These are phyloP conservation scores for Alternaria tenuissima DNA, from an alignment of 2,329 filamentous ascomycete species.

Conservation along the genomic window DNA sequence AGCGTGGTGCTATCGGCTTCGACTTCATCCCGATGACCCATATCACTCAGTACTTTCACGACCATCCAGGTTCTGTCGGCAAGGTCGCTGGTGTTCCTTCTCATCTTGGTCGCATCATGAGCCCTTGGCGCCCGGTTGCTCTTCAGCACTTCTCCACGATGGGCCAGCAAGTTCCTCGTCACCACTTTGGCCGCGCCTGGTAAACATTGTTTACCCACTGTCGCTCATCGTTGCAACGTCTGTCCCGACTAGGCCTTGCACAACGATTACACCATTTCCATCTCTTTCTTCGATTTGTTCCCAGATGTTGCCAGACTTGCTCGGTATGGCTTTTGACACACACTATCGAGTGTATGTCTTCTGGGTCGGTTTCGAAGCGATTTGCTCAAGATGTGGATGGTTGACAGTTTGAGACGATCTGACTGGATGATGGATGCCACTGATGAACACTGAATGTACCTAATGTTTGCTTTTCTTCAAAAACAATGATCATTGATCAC, in stretches of 20 bases:
- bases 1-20: slow-evolving; percentile 34
- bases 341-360: slow-evolving; percentile 18
- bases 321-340: slow-evolving; percentile 15
- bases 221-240: slow-evolving; percentile 12
- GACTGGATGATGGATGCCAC: slow-evolving; percentile 26
- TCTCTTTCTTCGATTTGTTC: slow-evolving; percentile 24
- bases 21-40: slow-evolving; percentile 38
- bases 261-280: slow-evolving; percentile 7
- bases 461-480: slow-evolving; percentile 17
- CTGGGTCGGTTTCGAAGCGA: slow-evolving; percentile 18
- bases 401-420: slow-evolving; percentile 29
- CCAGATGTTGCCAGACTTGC: slow-evolving; percentile 24
- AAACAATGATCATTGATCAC: slow-evolving; percentile 28
- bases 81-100: slow-evolving; percentile 18
- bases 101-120: slow-evolving; percentile 16
- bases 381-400: slow-evolving; percentile 23
- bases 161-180: slow-evolving; percentile 5
- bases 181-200: slow-evolving; percentile 17
- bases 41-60: slow-evolving; percentile 29
- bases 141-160: neutral
- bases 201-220: slow-evolving; percentile 11
- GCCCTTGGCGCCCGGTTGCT: neutral
- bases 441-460: slow-evolving; percentile 9
- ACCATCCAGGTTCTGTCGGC: slow-evolving; percentile 20
- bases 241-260: slow-evolving; percentile 2